Evolutionary conservation across 306 rosid species (phyloP).

Genomic region (Astragalus glycyphyllos): DNA sequence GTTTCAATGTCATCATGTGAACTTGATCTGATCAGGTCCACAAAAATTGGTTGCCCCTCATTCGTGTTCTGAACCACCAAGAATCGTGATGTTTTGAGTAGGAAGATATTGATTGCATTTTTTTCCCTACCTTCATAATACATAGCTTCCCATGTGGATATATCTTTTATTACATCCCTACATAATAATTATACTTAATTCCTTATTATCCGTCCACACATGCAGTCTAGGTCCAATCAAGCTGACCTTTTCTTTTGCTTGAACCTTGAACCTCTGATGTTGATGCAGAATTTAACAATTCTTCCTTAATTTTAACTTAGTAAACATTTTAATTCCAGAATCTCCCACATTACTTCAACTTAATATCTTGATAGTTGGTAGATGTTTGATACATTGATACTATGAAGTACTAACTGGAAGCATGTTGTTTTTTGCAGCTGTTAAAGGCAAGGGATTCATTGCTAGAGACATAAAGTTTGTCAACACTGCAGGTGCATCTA

Average conservation of each 20-base stretch:
- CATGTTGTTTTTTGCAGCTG: constrained; percentile 60
- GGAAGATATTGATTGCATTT: constrained; percentile 2
- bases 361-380: background rate
- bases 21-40: constrained; percentile 31
- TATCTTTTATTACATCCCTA: constrained; percentile 22
- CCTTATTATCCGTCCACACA: background rate
- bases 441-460: constrained; percentile 79
- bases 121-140: constrained; percentile 24
- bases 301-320: background rate
- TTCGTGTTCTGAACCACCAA: constrained; percentile 10
- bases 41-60: constrained; percentile 6
- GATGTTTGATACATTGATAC: constrained; percentile 14
- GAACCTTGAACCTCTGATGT: background rate
- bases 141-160: constrained; percentile 55
- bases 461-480: constrained; percentile 75
- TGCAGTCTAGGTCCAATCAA: background rate
- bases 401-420: constrained; percentile 22
- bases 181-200: background rate
- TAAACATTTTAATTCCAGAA: constrained; percentile 5
- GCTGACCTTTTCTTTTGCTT: constrained; percentile 16
- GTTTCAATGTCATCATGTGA: constrained; percentile 48
- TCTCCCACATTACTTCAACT: background rate
- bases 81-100: constrained; percentile 26
- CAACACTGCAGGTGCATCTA: constrained; percentile 80
- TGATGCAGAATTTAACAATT: background rate